Evolutionary conservation across 2,329 filamentous ascomycete species (phyloP).

Genomic region (Scorias spongiosa): DNA sequence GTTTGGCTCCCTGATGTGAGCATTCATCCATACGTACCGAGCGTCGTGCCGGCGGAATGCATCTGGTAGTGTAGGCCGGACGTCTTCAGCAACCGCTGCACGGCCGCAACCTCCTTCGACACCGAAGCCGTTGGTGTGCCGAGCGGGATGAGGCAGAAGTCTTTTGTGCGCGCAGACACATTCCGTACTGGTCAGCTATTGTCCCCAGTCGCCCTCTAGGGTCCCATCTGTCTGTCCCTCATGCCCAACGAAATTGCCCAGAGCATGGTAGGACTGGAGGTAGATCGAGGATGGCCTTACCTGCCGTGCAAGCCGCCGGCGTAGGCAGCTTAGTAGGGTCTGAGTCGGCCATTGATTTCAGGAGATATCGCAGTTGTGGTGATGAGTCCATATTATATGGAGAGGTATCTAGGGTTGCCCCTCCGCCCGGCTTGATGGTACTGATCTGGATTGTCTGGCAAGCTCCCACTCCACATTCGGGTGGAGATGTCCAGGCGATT

Average conservation of each 20-base stretch:
- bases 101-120: slow-evolving; percentile 62
- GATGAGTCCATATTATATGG: slow-evolving; percentile 15
- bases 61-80: slow-evolving; percentile 73
- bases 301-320: slow-evolving; percentile 59
- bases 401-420: not conserved
- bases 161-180: slow-evolving; percentile 20
- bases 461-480: too few species aligned
- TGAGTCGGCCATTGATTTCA: slow-evolving; percentile 14
- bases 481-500: too few species aligned
- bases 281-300: slow-evolving; percentile 5
- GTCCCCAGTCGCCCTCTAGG: not conserved
- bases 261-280: not conserved
- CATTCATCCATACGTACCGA: slow-evolving; percentile 43
- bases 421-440: too few species aligned
- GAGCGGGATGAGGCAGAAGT: slow-evolving; percentile 85
- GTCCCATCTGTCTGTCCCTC: not conserved
- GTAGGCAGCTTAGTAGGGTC: slow-evolving; percentile 33
- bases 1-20: not conserved
- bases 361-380: slow-evolving; percentile 14
- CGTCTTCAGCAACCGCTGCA: slow-evolving; percentile 69
- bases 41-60: slow-evolving; percentile 87
- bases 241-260: not conserved
- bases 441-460: too few species aligned
- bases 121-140: slow-evolving; percentile 35
- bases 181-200: not conserved